Percentiles rank a stretch among this genome's conserved stretches.
Evolutionary conservation across 2,329 filamentous ascomycete genomes (phyloP).

Genomic region (Clonostachys chloroleuca): DNA sequence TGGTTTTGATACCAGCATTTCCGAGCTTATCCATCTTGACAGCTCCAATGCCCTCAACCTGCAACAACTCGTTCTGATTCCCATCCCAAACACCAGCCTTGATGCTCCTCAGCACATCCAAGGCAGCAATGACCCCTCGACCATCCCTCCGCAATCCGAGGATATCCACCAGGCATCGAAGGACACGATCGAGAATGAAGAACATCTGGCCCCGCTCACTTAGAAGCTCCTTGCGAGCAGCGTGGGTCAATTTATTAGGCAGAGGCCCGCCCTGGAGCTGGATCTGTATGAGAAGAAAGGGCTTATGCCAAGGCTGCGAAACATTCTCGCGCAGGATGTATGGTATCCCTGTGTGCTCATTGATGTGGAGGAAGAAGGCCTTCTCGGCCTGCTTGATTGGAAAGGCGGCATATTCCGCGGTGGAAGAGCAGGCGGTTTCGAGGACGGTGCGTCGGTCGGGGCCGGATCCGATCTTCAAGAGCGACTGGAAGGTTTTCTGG

Average conservation of each 20-base stretch:
- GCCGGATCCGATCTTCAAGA: constrained; percentile 14
- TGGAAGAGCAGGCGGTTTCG: constrained; percentile 27
- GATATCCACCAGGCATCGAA: constrained; percentile 32
- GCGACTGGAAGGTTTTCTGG: constrained; percentile 18
- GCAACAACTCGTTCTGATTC: constrained; percentile 73
- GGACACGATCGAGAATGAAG: constrained; percentile 19
- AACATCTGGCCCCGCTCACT: constrained; percentile 23
- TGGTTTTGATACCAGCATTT: constrained; percentile 63
- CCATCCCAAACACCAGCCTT: constrained; percentile 78
- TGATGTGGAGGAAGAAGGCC: constrained; percentile 29
- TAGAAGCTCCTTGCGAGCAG: constrained; percentile 23
- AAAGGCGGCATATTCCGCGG: constrained; percentile 26
- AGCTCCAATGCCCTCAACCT: constrained; percentile 74
- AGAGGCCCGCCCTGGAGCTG: constrained; percentile 61
- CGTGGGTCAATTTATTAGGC: constrained; percentile 39
- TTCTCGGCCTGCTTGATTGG: constrained; percentile 25
- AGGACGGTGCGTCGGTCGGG: constrained; percentile 26
- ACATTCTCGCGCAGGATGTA: constrained; percentile 34
- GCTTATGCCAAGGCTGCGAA: constrained; percentile 64
- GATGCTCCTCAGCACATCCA: constrained; percentile 76
- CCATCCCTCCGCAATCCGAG: constrained; percentile 50
- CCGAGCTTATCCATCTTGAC: constrained; percentile 72
- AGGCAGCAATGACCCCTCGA: constrained; percentile 58
- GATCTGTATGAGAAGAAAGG: constrained; percentile 70
- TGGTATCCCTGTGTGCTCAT: constrained; percentile 28